These are phyloP conservation scores for Gnaphalium uliginosum DNA, from an alignment of 129 eudicot genomes.

Conservation along the genomic window DNA sequence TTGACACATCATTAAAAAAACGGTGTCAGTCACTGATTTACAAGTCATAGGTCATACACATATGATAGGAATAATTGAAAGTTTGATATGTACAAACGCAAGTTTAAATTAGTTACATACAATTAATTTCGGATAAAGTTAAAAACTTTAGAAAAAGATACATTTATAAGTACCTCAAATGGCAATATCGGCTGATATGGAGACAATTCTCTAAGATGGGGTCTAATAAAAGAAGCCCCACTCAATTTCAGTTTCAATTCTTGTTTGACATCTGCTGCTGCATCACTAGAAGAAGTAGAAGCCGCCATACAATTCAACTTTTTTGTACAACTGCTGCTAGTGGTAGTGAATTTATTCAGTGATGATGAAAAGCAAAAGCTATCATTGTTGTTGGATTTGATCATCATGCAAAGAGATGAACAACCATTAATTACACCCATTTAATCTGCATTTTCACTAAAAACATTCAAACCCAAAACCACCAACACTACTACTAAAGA, in stretches of 20 bases:
- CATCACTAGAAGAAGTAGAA: neutral
- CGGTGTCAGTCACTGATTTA: too few species aligned
- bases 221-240: slow-evolving; percentile 89
- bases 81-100: neutral
- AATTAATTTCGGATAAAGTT: neutral
- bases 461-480: neutral
- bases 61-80: too few species aligned
- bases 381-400: slow-evolving; percentile 5
- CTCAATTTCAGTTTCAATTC: slow-evolving; percentile 29
- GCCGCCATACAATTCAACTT: slow-evolving; percentile 58
- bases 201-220: slow-evolving; percentile 77
- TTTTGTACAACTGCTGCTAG: neutral
- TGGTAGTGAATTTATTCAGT: neutral
- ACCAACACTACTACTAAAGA: too few species aligned
- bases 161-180: slow-evolving; percentile 58
- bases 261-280: slow-evolving; percentile 39
- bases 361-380: neutral
- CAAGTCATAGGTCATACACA: too few species aligned
- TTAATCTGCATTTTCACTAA: neutral
- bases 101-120: neutral
- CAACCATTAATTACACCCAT: slow-evolving; percentile 5
- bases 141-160: neutral
- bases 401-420: neutral
- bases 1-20: neutral
- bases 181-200: slow-evolving; percentile 95